Conservation (phyloP, 371 early-diverging fungal genomes). For the Mortierella sp. region DNA sequence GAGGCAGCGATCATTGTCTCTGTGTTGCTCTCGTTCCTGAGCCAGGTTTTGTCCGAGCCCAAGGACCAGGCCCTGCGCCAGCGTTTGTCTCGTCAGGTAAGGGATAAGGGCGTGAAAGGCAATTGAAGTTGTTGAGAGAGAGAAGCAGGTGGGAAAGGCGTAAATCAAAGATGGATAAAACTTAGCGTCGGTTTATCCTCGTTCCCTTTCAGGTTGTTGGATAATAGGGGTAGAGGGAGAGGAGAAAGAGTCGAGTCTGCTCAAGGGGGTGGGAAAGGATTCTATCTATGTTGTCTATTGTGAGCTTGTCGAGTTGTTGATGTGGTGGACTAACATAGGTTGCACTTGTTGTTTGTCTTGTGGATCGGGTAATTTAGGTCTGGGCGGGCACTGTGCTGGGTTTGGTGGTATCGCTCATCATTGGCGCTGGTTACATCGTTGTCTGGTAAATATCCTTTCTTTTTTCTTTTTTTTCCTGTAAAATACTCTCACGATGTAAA, state of each 20-base stretch:
- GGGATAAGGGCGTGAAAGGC: not conserved
- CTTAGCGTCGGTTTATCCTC: not conserved
- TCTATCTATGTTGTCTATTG: not conserved
- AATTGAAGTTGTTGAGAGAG: not conserved
- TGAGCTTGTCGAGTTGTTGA: too few relatives aligned
- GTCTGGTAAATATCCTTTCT: slow-evolving; percentile 63
- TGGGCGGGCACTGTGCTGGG: slow-evolving; percentile 74
- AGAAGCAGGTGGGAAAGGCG: not conserved
- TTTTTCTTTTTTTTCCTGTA: not conserved
- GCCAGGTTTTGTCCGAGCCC: slow-evolving; percentile 64
- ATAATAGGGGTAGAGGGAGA: not conserved
- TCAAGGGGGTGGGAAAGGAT: not conserved
- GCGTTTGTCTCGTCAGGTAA: slow-evolving; percentile 68
- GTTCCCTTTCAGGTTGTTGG: not conserved
- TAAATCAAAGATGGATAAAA: not conserved
- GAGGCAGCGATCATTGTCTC: slow-evolving; percentile 89
- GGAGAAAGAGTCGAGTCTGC: not conserved
- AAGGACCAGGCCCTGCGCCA: slow-evolving; percentile 60
- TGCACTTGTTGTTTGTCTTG: not conserved
- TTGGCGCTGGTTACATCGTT: slow-evolving; percentile 82
- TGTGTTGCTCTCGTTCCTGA: slow-evolving; percentile 80
- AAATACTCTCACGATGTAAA: not conserved
- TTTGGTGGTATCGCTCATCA: slow-evolving; percentile 69
- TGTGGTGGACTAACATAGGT: not conserved
- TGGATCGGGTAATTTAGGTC: slow-evolving; percentile 50